These are phyloP conservation scores for Tremella mesenterica DNA, from an alignment of 768 basidiomycete genomes.

Conservation along the genomic window DNA sequence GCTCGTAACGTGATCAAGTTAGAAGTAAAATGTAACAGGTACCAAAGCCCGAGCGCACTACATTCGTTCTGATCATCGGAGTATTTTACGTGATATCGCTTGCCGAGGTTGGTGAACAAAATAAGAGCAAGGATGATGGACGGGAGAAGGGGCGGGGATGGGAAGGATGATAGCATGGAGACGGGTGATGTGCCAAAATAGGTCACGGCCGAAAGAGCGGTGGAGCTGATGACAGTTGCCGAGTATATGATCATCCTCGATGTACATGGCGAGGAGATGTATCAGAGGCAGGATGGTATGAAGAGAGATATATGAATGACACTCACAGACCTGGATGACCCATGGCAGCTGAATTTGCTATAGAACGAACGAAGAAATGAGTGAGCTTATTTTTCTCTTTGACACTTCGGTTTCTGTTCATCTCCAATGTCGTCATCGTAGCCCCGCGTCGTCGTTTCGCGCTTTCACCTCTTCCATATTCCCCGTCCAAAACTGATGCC, in stretches of 20 bases:
- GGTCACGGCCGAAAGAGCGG: no score
- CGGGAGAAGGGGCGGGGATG: neutral
- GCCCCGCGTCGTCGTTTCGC: no score
- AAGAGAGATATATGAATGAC: neutral
- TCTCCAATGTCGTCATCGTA: neutral
- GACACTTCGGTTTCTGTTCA: neutral
- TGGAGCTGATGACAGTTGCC: neutral
- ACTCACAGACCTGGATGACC: conserved; percentile 7
- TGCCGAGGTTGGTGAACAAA: neutral
- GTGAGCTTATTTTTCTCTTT: conserved; percentile 6
- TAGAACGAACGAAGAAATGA: conserved; percentile 1
- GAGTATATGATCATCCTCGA: no score
- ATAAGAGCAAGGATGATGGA: neutral
- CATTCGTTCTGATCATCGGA: neutral
- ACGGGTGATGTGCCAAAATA: neutral
- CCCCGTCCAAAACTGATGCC: no score
- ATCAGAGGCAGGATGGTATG: neutral
- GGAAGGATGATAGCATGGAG: neutral
- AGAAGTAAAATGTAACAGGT: neutral
- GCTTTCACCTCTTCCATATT: no score
- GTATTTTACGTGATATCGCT: no score
- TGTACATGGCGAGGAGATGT: no score
- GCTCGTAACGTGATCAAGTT: neutral
- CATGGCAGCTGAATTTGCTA: neutral
- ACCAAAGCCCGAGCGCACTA: neutral